Evolutionary conservation across 805 yeast genomes (phyloP), one percentile per base, ranked within the genome.

Genomic region (Metschnikowia santaceciliae): DNA sequence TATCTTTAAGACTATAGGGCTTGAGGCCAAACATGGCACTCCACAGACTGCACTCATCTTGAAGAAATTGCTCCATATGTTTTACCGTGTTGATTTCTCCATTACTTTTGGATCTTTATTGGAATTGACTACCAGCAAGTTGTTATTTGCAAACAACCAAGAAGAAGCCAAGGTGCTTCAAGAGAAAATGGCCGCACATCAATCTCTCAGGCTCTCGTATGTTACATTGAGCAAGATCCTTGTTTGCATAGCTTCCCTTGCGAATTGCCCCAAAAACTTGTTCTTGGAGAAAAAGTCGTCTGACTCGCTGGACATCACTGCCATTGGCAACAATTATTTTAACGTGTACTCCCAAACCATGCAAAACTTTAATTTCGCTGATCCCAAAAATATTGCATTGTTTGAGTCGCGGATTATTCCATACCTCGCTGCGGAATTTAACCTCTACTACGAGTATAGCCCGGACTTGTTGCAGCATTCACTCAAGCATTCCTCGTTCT

Each of bases 241-340:
- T 47, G 54, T 57, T 6, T 55, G 70, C 8, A 42, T 65, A 32
- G 62, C 64, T 2, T 49, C 64, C 1, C 59, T 70, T 17, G 59
- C 67, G 3, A 56, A 57, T 32, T 52, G 65, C 32, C 72, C 72
- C 10, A 38, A 52, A 3, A 45, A 43, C 14, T 56, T 63, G 22
- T 47, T 67, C 14, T 61, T 64, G 0, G 60, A 53, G 13, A 57
- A 58, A 26, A 51, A 58, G 32, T 51, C 51, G 4, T 47, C 61
- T 1, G 46, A 59, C n/a, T 62, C 70, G 2, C 59, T 63, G 14
- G 72, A 68, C 52, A 66, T 68, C 34, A 64, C 71, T 14, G 63
- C 60, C 13, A 45, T 62, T 35, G 42, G 43, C 20, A 50, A 50
- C 10, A 64, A 58, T 19, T 55, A 63, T 8, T 56, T 61, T 4